phyloP scores from a whole-genome alignment of 345 rosid genomes.

The Odontarrhena argentea region DNA sequence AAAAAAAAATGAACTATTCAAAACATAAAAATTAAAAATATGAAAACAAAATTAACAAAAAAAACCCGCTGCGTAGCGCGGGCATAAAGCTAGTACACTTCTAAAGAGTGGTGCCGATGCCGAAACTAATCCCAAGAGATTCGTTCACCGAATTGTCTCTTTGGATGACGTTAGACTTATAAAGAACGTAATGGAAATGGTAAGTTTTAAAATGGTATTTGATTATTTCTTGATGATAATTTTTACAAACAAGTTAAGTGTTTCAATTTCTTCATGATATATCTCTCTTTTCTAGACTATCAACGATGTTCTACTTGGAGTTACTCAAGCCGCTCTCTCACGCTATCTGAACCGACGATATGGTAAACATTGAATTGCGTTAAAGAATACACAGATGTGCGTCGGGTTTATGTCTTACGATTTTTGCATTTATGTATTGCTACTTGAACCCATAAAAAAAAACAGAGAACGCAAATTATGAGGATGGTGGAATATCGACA shows the following conservation, averaged over 20 bases:
- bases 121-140: conserved; percentile 15
- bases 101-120: conserved; percentile 34
- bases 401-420: background rate
- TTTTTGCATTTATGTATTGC: background rate
- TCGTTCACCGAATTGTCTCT: conserved; percentile 44
- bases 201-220: background rate
- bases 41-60: too few species aligned
- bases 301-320: conserved; percentile 67
- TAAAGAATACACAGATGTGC: background rate
- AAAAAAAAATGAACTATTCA: too few species aligned
- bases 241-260: conserved; percentile 1
- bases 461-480: conserved; percentile 18
- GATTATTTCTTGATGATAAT: background rate
- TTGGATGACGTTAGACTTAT: conserved; percentile 51
- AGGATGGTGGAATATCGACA: conserved; percentile 20
- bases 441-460: background rate
- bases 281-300: conserved; percentile 55
- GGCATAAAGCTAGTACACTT: too few species aligned
- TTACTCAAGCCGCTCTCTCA: conserved; percentile 66
- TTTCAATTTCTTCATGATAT: background rate
- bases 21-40: too few species aligned
- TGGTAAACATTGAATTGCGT: conserved; percentile 37
- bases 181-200: conserved; percentile 7
- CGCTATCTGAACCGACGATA: conserved; percentile 48
- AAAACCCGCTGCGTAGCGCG: too few species aligned